These are phyloP conservation scores for Ophiostoma populinum DNA, from an alignment of 2,329 filamentous ascomycete genomes.

Conservation along the genomic window DNA sequence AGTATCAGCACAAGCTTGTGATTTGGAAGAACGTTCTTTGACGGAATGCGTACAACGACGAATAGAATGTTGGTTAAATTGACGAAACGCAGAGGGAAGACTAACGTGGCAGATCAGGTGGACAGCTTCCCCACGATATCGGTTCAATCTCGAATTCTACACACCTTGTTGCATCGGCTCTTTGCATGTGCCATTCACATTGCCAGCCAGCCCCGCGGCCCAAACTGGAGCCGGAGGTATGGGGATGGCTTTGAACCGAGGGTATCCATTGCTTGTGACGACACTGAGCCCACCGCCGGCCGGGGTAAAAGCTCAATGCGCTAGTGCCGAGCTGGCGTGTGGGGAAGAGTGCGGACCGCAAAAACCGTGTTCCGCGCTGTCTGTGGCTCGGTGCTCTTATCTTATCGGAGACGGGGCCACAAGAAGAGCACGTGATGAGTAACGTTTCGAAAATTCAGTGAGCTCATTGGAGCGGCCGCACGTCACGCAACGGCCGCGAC, in stretches of 20 bases:
- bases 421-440: not conserved
- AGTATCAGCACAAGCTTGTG: too few species aligned
- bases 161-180: not conserved
- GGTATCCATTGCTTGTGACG: conserved; percentile 13
- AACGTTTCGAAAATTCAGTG: not conserved
- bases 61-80: too few species aligned
- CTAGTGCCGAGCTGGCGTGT: conserved; percentile 7
- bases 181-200: conserved; percentile 1
- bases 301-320: conserved; percentile 8
- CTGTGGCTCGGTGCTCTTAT: too few species aligned
- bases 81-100: too few species aligned
- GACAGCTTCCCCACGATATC: too few species aligned
- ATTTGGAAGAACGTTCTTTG: too few species aligned
- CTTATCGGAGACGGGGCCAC: too few species aligned
- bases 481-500: not conserved
- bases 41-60: too few species aligned
- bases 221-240: conserved; percentile 4
- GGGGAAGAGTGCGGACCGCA: not conserved
- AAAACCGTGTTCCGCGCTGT: not conserved
- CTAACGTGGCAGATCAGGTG: too few species aligned
- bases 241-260: conserved; percentile 13
- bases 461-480: not conserved
- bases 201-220: conserved; percentile 6
- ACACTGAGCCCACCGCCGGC: not conserved
- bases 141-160: too few species aligned